Evolutionary conservation across 768 basidiomycete genomes (phyloP).

Genomic region (Amanita rubescens): DNA sequence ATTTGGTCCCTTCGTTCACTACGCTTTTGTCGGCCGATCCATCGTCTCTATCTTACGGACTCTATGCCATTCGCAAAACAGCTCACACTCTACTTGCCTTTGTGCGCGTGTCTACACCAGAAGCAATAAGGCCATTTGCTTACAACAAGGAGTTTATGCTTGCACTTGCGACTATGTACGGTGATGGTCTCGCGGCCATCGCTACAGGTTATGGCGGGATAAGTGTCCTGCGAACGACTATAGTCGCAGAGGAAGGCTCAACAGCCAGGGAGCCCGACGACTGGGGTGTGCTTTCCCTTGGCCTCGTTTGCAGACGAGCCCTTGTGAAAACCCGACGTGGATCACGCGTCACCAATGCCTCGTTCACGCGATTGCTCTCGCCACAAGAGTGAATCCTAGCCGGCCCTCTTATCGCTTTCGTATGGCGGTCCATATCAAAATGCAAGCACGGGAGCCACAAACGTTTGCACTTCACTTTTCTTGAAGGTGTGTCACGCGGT

Average conservation of each 20-base stretch:
- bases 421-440: too few species aligned
- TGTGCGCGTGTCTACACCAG: conserved; percentile 41
- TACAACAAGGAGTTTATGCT: conserved; percentile 44
- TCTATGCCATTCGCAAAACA: conserved; percentile 61
- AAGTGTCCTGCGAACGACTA: conserved; percentile 13
- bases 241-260: neutral
- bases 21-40: conserved; percentile 35
- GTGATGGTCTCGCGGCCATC: conserved; percentile 45
- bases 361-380: too few species aligned
- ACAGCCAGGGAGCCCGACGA: conserved; percentile 37
- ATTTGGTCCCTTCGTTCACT: too few species aligned
- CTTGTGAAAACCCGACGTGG: too few species aligned
- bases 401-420: too few species aligned
- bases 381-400: too few species aligned
- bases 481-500: too few species aligned
- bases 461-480: too few species aligned
- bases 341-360: too few species aligned
- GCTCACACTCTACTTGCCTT: conserved; percentile 49
- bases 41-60: conserved; percentile 33
- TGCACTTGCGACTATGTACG: conserved; percentile 54
- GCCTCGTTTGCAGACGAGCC: too few species aligned
- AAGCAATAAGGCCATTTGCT: conserved; percentile 44
- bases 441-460: too few species aligned
- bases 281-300: too few species aligned
- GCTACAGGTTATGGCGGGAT: conserved; percentile 58